A percentile compares a stretch with the other conserved stretches of the same genome.
Conservation (phyloP, 805 yeast genomes). For the Teunomyces gatunensis region DNA sequence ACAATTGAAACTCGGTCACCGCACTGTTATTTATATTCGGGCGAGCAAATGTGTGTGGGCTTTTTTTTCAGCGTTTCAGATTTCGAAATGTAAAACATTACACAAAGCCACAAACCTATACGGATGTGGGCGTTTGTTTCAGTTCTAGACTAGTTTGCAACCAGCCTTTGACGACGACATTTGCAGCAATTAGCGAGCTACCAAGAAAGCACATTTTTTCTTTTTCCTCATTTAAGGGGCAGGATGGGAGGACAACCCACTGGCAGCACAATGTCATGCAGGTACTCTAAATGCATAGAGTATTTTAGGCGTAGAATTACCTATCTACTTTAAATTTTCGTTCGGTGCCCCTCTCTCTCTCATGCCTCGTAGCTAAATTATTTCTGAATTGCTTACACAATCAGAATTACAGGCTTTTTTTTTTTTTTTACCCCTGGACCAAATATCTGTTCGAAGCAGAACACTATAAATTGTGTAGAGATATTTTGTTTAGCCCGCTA, state of each 20-base stretch:
- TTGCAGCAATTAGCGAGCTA: background rate
- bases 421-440: background rate
- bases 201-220: too few relatives aligned
- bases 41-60: conserved; percentile 8
- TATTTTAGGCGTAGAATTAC: background rate
- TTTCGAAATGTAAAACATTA: conserved; percentile 14
- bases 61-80: conserved; percentile 10
- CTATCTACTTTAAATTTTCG: background rate
- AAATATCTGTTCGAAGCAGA: background rate
- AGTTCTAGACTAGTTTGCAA: conserved; percentile 6
- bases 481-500: too few relatives aligned
- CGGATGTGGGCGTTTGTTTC: background rate
- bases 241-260: too few relatives aligned
- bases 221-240: too few relatives aligned
- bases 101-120: conserved; percentile 8
- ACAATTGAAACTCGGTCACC: conserved; percentile 9
- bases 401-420: background rate
- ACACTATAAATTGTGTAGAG: background rate
- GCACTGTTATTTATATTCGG: conserved; percentile 6
- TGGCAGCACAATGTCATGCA: too few relatives aligned
- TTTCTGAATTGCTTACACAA: background rate
- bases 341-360: background rate
- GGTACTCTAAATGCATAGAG: background rate
- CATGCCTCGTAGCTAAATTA: too few relatives aligned
- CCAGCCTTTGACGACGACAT: background rate